These are phyloP conservation scores for Oxyria digyna DNA, from an alignment of 148 eudicot species.

Conservation along the genomic window DNA sequence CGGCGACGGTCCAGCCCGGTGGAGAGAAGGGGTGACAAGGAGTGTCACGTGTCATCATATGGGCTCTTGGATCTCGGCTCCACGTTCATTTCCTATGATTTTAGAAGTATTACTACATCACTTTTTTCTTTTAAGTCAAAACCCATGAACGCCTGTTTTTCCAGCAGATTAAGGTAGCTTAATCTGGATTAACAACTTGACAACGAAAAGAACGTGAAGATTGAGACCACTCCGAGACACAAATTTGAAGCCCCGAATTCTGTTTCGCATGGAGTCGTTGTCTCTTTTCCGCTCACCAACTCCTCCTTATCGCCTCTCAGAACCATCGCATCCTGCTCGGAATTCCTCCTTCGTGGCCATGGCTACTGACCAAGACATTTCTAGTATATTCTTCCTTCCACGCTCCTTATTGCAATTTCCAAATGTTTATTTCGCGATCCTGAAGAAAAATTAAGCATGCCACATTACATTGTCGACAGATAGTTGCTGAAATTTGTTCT, in stretches of 20 bases:
- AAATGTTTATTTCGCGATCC: not conserved
- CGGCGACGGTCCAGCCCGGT: too few relatives aligned
- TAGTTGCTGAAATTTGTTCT: not conserved
- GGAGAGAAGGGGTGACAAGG: too few relatives aligned
- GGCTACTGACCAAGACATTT: not conserved
- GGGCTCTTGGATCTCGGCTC: too few relatives aligned
- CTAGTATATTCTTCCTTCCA: not conserved
- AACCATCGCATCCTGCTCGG: not conserved
- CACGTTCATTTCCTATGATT: too few relatives aligned
- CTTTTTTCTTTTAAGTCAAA: too few relatives aligned
- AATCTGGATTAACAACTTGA: too few relatives aligned
- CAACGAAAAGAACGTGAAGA: too few relatives aligned
- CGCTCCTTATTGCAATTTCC: not conserved
- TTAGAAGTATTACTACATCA: too few relatives aligned
- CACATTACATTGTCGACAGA: not conserved
- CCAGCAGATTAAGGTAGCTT: too few relatives aligned
- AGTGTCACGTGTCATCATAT: too few relatives aligned
- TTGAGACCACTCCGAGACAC: not conserved
- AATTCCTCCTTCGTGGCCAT: not conserved
- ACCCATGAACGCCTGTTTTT: too few relatives aligned
- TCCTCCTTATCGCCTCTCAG: not conserved
- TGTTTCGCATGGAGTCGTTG: conserved; percentile 4
- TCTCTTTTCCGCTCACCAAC: not conserved
- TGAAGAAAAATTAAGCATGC: not conserved
- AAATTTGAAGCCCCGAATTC: not conserved